A percentile compares a stretch with the other conserved stretches of the same genome.
Evolutionary conservation across 345 rosid genomes (phyloP).

Genomic region (Nasturtium officinale): DNA sequence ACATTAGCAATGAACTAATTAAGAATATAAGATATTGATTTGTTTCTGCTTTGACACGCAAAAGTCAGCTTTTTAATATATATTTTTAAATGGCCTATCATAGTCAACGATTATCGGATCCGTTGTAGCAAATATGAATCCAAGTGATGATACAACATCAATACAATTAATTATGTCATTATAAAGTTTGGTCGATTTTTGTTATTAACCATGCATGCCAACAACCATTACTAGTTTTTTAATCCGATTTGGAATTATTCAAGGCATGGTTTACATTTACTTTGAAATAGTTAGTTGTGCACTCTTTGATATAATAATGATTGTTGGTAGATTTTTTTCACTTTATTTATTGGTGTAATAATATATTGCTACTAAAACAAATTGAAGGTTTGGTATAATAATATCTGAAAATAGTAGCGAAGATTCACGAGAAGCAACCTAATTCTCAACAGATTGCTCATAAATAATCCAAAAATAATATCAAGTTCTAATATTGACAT

Average conservation of each 20-base stretch:
- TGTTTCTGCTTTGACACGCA: conserved; percentile 33
- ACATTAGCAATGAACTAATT: conserved; percentile 30
- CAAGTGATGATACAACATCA: not conserved
- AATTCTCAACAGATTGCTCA: conserved; percentile 20
- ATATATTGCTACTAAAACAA: not conserved
- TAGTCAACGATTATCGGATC: conserved; percentile 20
- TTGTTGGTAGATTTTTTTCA: not conserved
- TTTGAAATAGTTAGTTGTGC: not conserved
- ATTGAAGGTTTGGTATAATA: not conserved
- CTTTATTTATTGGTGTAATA: conserved; percentile 1
- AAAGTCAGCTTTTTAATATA: conserved; percentile 30
- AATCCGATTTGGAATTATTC: not conserved
- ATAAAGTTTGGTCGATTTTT: not conserved
- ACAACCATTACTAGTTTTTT: not conserved
- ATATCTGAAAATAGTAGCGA: conserved; percentile 18
- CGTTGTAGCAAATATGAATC: not conserved
- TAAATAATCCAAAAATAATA: conserved; percentile 12
- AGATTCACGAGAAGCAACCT: conserved; percentile 38
- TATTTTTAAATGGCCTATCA: not conserved
- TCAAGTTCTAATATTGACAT: conserved; percentile 16
- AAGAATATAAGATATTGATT: conserved; percentile 27
- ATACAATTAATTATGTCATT: not conserved
- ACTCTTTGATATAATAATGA: not conserved
- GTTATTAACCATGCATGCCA: too few species aligned
- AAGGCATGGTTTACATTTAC: not conserved